A percentile compares a stretch with the other conserved stretches of the same genome.
phyloP scores from a whole-genome alignment of 2,329 filamentous ascomycete species.

The Penicillium aurantiogriseum region DNA sequence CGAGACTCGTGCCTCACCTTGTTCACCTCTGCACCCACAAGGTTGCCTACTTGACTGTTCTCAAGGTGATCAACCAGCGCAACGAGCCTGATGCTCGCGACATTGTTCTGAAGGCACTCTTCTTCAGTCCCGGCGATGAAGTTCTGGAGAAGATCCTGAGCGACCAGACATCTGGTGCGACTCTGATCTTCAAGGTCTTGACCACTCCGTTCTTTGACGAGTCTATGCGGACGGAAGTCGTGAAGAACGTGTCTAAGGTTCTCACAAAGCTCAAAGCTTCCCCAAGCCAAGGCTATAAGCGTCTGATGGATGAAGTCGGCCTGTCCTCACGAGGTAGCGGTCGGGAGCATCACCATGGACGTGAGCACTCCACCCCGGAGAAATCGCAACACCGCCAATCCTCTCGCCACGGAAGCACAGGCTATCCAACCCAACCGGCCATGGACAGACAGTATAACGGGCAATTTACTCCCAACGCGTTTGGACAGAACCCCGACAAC shows the following conservation, averaged over 20 bases:
- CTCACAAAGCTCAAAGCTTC: slow-evolving; percentile 88
- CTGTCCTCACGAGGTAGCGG: slow-evolving; percentile 58
- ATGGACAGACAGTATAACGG: slow-evolving; percentile 45
- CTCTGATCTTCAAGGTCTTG: slow-evolving; percentile 96
- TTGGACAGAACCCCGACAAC: slow-evolving; percentile 38
- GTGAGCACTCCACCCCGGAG: slow-evolving; percentile 41
- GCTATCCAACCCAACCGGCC: slow-evolving; percentile 36
- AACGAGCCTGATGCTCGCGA: slow-evolving; percentile 90
- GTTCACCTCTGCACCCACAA: slow-evolving; percentile 98
- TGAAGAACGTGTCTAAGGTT: slow-evolving; percentile 89
- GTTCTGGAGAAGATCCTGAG: slow-evolving; percentile 85
- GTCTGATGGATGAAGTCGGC: slow-evolving; percentile 97
- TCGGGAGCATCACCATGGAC: slow-evolving; percentile 41
- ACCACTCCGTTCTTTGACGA: slow-evolving; percentile 98
- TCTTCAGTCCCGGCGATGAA: slow-evolving; percentile 85
- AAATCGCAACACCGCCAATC: slow-evolving; percentile 46
- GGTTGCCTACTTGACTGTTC: slow-evolving; percentile 91
- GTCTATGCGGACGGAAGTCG: slow-evolving; percentile 77
- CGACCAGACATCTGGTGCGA: slow-evolving; percentile 89
- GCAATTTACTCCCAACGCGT: slow-evolving; percentile 39
- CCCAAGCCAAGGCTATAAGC: slow-evolving; percentile 94
- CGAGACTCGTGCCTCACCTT: slow-evolving; percentile 85
- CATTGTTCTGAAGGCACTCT: slow-evolving; percentile 82
- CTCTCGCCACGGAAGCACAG: slow-evolving; percentile 41
- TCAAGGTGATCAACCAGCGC: slow-evolving; percentile 98